Percentiles rank a stretch among this genome's conserved stretches.
Evolutionary conservation across 2,329 filamentous ascomycete genomes (phyloP).

Genomic region (Ophiostoma montium): DNA sequence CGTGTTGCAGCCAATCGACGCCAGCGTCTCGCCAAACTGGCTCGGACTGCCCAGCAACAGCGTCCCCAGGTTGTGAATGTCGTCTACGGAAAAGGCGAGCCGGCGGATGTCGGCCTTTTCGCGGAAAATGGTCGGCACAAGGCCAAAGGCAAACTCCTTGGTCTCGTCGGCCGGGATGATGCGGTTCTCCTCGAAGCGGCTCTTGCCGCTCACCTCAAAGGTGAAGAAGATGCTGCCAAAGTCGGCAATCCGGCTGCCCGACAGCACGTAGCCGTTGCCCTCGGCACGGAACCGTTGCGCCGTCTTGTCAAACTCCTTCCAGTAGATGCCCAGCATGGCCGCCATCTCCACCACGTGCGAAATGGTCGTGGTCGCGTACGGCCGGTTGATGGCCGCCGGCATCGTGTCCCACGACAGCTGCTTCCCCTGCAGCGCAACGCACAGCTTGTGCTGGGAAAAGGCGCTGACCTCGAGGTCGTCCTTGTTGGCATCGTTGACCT

Average conservation of each 20-base stretch:
- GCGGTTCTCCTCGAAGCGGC: constrained; percentile 32
- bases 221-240: constrained; percentile 42
- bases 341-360: constrained; percentile 41
- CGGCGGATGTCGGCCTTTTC: constrained; percentile 25
- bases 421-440: constrained; percentile 30
- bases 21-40: constrained; percentile 38
- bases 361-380: constrained; percentile 40
- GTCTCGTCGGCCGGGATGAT: constrained; percentile 38
- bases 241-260: constrained; percentile 31
- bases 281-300: constrained; percentile 38
- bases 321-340: constrained; percentile 40
- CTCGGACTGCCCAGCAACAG: constrained; percentile 34
- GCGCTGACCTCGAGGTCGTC: not conserved
- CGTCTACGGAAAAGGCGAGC: constrained; percentile 25
- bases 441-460: constrained; percentile 25
- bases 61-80: constrained; percentile 26
- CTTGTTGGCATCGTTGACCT: constrained; percentile 17
- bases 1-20: constrained; percentile 38
- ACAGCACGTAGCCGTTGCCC: constrained; percentile 38
- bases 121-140: constrained; percentile 39
- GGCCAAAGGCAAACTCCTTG: constrained; percentile 42
- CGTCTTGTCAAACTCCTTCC: constrained; percentile 41
- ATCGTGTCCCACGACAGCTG: constrained; percentile 38
- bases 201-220: constrained; percentile 36
- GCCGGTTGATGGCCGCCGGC: constrained; percentile 31